phyloP scores from a whole-genome alignment of 2,329 filamentous ascomycete species.

The Beauveria medogensis region DNA sequence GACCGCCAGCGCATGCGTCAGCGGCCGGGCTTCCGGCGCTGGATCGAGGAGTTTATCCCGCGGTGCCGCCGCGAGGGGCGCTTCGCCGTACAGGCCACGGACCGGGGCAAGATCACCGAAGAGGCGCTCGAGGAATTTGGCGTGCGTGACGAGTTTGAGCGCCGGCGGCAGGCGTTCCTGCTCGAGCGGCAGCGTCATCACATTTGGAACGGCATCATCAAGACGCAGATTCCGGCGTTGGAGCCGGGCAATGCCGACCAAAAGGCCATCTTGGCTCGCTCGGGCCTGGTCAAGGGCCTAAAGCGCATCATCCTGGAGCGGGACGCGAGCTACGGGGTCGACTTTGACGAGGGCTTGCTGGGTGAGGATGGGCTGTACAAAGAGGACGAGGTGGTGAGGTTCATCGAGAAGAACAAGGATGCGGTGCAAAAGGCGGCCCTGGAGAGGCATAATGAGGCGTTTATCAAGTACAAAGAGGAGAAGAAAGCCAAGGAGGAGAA shows the following conservation, averaged over 20 bases:
- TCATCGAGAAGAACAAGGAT: constrained; percentile 32
- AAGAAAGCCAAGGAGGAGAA: background rate
- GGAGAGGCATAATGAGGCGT: constrained; percentile 17
- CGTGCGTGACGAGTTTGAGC: constrained; percentile 35
- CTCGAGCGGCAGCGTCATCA: constrained; percentile 30
- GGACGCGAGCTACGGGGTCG: constrained; percentile 30
- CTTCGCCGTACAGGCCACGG: constrained; percentile 21
- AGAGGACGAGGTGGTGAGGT: constrained; percentile 32
- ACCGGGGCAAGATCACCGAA: constrained; percentile 38
- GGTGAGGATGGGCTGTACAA: constrained; percentile 35
- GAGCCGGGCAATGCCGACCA: constrained; percentile 17
- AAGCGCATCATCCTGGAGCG: constrained; percentile 42
- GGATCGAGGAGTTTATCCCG: constrained; percentile 57
- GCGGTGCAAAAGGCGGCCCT: constrained; percentile 29
- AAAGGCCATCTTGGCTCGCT: constrained; percentile 23
- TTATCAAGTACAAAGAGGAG: constrained; percentile 4
- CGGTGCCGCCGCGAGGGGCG: constrained; percentile 33
- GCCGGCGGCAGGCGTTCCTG: constrained; percentile 33
- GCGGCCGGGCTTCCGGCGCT: constrained; percentile 50
- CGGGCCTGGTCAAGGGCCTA: constrained; percentile 32
- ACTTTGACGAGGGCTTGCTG: constrained; percentile 20
- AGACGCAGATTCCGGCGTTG: constrained; percentile 24
- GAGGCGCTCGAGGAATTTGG: constrained; percentile 47
- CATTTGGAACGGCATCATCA: constrained; percentile 40
- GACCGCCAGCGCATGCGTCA: constrained; percentile 48